These are phyloP conservation scores for Coemansia sp. DNA, from an alignment of 192 early-diverging fungal species.

Conservation along the genomic window DNA sequence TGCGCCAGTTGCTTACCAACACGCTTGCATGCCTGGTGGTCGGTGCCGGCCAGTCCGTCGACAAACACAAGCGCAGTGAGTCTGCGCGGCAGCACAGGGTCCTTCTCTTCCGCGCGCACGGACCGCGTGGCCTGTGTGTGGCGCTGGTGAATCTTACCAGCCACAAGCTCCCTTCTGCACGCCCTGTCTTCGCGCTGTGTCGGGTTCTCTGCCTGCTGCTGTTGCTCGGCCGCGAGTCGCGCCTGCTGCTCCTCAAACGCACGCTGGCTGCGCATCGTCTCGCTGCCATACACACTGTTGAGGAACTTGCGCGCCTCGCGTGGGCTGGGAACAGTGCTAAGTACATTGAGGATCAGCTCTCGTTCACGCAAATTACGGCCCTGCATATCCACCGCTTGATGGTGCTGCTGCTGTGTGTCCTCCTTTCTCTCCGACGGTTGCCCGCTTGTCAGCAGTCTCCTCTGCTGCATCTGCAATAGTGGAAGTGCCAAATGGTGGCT, in stretches of 20 bases:
- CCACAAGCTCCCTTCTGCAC: constrained; percentile 4
- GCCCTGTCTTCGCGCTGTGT: background rate
- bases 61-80: constrained; percentile 40
- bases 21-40: background rate
- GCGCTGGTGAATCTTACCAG: constrained; percentile 19
- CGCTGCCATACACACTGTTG: constrained; percentile 40
- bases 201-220: background rate
- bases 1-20: constrained; percentile 51
- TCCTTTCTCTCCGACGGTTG: background rate
- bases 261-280: constrained; percentile 49
- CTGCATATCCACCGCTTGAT: background rate
- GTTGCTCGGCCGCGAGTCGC: constrained; percentile 22
- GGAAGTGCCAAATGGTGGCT: too few species aligned
- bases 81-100: constrained; percentile 15
- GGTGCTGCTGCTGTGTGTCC: too few species aligned
- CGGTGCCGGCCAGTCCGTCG: constrained; percentile 16
- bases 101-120: background rate
- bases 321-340: constrained; percentile 51
- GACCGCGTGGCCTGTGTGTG: background rate
- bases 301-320: constrained; percentile 55
- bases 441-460: background rate
- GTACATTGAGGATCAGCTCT: constrained; percentile 52
- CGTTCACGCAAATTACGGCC: constrained; percentile 24
- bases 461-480: background rate
- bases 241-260: constrained; percentile 46